phyloP scores from a whole-genome alignment of 2,329 filamentous ascomycete species.

The Geosmithia putterillii region DNA sequence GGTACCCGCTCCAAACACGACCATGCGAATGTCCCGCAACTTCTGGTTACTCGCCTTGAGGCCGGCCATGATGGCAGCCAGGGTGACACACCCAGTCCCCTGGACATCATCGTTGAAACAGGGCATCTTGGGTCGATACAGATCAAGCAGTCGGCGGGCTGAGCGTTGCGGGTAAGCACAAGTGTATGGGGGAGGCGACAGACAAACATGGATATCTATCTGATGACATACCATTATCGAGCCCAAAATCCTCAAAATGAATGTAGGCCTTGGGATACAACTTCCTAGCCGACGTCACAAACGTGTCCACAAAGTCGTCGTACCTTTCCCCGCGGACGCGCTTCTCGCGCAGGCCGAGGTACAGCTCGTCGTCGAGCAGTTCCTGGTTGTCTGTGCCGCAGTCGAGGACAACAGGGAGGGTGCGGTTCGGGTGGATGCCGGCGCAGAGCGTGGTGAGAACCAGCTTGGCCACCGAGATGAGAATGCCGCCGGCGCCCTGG shows the following conservation, averaged over 20 bases:
- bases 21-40: conserved; percentile 55
- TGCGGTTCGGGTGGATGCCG: conserved; percentile 71
- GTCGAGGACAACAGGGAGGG: conserved; percentile 71
- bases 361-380: conserved; percentile 63
- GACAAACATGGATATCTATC: not conserved
- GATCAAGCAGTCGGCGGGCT: conserved; percentile 64
- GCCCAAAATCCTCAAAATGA: conserved; percentile 82
- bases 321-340: conserved; percentile 61
- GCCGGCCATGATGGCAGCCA: conserved; percentile 70
- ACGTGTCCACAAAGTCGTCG: conserved; percentile 63
- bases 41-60: conserved; percentile 56
- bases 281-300: conserved; percentile 55
- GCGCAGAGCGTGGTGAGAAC: conserved; percentile 74
- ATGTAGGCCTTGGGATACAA: conserved; percentile 71
- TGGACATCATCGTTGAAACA: conserved; percentile 92
- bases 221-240: conserved; percentile 45
- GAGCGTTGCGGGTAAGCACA: not conserved
- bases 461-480: conserved; percentile 77
- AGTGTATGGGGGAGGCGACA: not conserved
- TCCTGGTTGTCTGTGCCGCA: conserved; percentile 74
- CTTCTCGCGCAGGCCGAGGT: conserved; percentile 59
- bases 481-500: conserved; percentile 72
- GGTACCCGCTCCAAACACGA: conserved; percentile 71
- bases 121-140: conserved; percentile 58
- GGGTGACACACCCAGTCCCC: conserved; percentile 76